Conservation (phyloP, 768 basidiomycete species). For the Hygrophorus russula region DNA sequence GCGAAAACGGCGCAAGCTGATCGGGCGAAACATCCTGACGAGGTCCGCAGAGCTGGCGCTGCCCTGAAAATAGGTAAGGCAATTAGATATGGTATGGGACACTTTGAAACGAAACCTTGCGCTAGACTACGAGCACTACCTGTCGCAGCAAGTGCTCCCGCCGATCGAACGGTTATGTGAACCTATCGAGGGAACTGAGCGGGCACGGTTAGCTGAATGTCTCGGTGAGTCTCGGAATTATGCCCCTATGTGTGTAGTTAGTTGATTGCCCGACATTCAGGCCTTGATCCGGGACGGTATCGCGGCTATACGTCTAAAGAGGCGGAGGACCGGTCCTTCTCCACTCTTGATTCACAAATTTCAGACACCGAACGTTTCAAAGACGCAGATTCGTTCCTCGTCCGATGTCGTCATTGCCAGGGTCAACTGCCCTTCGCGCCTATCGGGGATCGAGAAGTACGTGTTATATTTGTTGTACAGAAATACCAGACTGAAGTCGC, state of each 20-base stretch:
- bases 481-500: not conserved
- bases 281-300: slow-evolving; percentile 52
- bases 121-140: slow-evolving; percentile 84
- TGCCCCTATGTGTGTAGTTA: not conserved
- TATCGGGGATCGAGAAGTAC: slow-evolving; percentile 47
- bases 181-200: slow-evolving; percentile 91
- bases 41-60: slow-evolving; percentile 57
- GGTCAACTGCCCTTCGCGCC: slow-evolving; percentile 45
- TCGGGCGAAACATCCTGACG: slow-evolving; percentile 88
- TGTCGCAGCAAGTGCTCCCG: slow-evolving; percentile 85
- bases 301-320: slow-evolving; percentile 27
- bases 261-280: slow-evolving; percentile 18
- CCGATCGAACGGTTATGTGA: slow-evolving; percentile 94
- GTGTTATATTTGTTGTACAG: slow-evolving; percentile 8
- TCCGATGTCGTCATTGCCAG: slow-evolving; percentile 73
- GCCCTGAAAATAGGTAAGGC: slow-evolving; percentile 63
- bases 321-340: slow-evolving; percentile 55
- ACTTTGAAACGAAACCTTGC: slow-evolving; percentile 4
- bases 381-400: slow-evolving; percentile 55
- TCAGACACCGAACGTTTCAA: slow-evolving; percentile 83
- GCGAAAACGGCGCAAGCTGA: slow-evolving; percentile 79
- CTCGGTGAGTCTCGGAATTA: slow-evolving; percentile 43
- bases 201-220: slow-evolving; percentile 86
- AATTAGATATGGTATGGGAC: not conserved
- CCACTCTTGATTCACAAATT: slow-evolving; percentile 79